These are phyloP conservation scores for Fusarium brachygibbosum DNA, from an alignment of 2,329 filamentous ascomycete species.

Conservation along the genomic window DNA sequence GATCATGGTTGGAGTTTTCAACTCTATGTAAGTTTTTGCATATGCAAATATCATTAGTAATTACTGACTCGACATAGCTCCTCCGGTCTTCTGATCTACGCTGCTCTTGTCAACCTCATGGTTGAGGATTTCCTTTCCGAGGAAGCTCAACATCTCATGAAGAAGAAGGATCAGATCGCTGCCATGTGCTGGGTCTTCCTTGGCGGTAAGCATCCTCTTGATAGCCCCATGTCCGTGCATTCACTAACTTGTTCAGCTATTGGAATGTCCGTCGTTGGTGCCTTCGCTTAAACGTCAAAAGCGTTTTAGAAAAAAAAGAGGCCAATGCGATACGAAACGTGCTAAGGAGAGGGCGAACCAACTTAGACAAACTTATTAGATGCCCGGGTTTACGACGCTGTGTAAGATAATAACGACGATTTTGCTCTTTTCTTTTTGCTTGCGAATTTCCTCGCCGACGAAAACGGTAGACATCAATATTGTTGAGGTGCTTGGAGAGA, in stretches of 20 bases:
- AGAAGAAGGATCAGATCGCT: constrained; percentile 64
- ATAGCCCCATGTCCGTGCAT: background rate
- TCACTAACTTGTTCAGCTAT: constrained; percentile 26
- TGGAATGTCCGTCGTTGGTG: constrained; percentile 39
- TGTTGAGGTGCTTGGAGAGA: background rate
- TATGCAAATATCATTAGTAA: fast-evolving
- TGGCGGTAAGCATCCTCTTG: constrained; percentile 59
- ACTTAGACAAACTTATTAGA: background rate
- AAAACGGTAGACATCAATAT: background rate
- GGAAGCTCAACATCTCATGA: constrained; percentile 64
- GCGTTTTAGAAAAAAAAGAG: constrained; percentile 12
- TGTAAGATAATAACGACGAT: constrained; percentile 8
- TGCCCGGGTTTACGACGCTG: background rate
- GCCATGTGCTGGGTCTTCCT: constrained; percentile 66
- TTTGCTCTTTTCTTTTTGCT: background rate
- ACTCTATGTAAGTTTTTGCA: constrained; percentile 66
- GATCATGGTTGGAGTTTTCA: constrained; percentile 74
- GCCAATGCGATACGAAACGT: background rate
- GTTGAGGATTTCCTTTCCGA: constrained; percentile 76
- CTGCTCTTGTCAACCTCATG: constrained; percentile 72
- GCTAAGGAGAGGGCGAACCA: background rate
- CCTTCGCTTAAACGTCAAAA: constrained; percentile 28
- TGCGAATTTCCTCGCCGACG: background rate
- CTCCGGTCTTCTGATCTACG: constrained; percentile 72
- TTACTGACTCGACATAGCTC: constrained; percentile 57